Evolutionary conservation across 139 green algal species (phyloP).

Genomic region (Chlamydomonas incerta): DNA sequence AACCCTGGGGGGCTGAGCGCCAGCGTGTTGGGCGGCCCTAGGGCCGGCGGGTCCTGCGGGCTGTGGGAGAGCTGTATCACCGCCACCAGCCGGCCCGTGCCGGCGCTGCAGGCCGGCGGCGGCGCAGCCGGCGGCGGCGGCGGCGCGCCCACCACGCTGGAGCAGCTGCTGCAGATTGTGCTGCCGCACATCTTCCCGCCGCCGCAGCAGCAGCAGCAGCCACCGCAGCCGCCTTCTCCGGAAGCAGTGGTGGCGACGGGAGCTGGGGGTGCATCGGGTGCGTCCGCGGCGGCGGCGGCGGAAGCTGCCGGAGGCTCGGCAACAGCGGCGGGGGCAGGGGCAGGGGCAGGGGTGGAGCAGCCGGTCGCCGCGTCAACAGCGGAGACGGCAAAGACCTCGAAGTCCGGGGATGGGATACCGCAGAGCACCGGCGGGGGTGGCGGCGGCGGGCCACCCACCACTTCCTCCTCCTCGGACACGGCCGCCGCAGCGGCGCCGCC

Average conservation of each 20-base stretch:
- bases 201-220: neutral
- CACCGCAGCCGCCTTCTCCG: too few species aligned
- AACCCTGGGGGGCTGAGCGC: neutral
- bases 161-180: conserved; percentile 1
- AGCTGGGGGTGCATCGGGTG: neutral
- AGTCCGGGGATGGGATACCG: too few species aligned
- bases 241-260: neutral
- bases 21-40: neutral
- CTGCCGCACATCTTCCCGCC: conserved; percentile 26
- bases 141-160: conserved; percentile 11
- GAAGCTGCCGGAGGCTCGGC: neutral
- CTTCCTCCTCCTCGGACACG: too few species aligned
- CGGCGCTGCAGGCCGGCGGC: neutral
- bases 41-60: neutral
- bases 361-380: too few species aligned
- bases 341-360: neutral
- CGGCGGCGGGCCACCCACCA: too few species aligned
- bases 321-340: neutral
- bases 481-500: too few species aligned
- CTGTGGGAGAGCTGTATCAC: conserved; percentile 2
- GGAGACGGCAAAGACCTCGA: too few species aligned
- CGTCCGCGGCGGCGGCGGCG: neutral
- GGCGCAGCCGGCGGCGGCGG: neutral
- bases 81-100: conserved; percentile 8
- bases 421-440: too few species aligned